phyloP scores from a whole-genome alignment of 2,329 filamentous ascomycete genomes.

The Neonectria neomacrospora region DNA sequence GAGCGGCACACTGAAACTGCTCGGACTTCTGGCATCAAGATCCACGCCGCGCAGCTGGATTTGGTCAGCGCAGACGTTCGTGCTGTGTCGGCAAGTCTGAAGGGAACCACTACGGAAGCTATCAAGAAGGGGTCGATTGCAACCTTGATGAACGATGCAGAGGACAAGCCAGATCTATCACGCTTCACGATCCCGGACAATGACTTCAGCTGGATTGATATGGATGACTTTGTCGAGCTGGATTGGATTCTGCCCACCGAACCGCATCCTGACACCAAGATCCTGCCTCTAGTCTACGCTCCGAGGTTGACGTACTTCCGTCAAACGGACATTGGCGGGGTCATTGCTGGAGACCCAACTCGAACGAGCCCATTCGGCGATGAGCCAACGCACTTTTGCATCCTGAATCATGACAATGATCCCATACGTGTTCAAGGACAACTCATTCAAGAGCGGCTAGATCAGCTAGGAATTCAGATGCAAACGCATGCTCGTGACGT shows the following conservation, averaged over 20 bases:
- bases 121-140: conserved; percentile 70
- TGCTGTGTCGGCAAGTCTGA: conserved; percentile 91
- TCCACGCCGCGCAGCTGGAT: conserved; percentile 93
- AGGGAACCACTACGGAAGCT: conserved; percentile 80
- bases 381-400: conserved; percentile 93
- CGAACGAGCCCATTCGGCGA: conserved; percentile 91
- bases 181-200: conserved; percentile 96
- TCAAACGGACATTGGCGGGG: conserved; percentile 89
- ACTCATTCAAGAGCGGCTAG: conserved; percentile 82
- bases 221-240: conserved; percentile 98
- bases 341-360: conserved; percentile 82
- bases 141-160: conserved; percentile 63
- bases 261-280: conserved; percentile 91
- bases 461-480: conserved; percentile 82
- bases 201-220: conserved; percentile 96
- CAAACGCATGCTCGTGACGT: conserved; percentile 77
- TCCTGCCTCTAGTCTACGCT: conserved; percentile 89
- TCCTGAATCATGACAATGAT: conserved; percentile 92
- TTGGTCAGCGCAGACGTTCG: conserved; percentile 91
- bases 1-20: conserved; percentile 76
- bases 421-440: conserved; percentile 88
- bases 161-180: conserved; percentile 77
- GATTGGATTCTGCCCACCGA: conserved; percentile 96
- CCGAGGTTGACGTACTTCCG: conserved; percentile 98
- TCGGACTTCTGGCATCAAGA: conserved; percentile 87